Evolutionary conservation across 1,284 basidiomycete species (phyloP), one percentile per base, ranked within the genome.

Genomic region (Malassezia globosa): DNA sequence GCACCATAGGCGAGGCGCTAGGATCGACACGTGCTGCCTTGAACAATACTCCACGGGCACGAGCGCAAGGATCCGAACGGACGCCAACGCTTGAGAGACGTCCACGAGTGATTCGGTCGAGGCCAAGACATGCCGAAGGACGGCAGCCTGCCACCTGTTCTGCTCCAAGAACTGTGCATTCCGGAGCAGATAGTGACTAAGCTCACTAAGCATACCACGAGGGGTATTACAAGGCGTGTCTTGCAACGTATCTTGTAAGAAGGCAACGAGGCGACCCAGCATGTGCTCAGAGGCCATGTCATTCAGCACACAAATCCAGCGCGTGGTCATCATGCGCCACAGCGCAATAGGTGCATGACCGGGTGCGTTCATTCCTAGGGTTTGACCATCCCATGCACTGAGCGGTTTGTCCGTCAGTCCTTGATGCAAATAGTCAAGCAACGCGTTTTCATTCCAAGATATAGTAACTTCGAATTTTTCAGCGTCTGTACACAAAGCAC

Each of bases 111-210:
- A n/a, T n/a, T n/a, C n/a, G n/a, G n/a, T n/a, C n/a, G n/a, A n/a
- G n/a, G n/a, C n/a, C n/a, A n/a, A n/a, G n/a, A n/a, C 11, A 14
- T 24, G 7, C 10, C 36, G 39, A 2, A 60, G 13, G 4, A 60
- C 45, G 14, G 57, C 48, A 13, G 24, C 37, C 25, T 60, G 56
- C 58, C 55, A 60, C 3, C 49, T 49, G 14, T 53, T 36, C 33
- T 57, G 50, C 38, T 64, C 62, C 37, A 62, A 54, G 46, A 64
- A 60, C 0, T 55, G 51, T 0, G 60, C 60, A 19, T 59, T 55
- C 27, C 37, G 23, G 2, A 49, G 31, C 1, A 23, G 22, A 11
- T 18, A 34, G 14, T n/a, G 22, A 23, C 27, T 50, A 14, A 43
- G 25, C 18, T 14, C 8, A 27, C 27, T 22, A 29, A 27, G 29